These are phyloP conservation scores for Hyaloperonospora arabidopsidis DNA, from an alignment of 352 stramenopile species.

Conservation along the genomic window DNA sequence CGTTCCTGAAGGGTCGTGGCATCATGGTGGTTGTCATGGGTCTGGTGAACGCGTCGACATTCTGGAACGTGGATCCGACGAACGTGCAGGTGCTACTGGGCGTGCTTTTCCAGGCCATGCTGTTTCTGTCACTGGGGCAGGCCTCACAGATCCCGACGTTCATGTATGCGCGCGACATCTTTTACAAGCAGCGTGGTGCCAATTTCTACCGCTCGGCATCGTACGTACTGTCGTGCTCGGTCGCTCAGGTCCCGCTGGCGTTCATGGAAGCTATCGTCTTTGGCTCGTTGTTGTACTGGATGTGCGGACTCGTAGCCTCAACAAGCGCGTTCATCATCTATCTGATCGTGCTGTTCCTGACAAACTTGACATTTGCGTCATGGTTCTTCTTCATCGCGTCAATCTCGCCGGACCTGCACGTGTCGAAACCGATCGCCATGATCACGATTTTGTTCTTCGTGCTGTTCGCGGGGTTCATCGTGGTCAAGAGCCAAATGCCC, in stretches of 20 bases:
- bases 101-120: slow-evolving; percentile 55
- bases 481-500: slow-evolving; percentile 3
- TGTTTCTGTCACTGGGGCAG: slow-evolving; percentile 65
- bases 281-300: slow-evolving; percentile 68
- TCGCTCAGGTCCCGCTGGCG: slow-evolving; percentile 45
- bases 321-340: slow-evolving; percentile 21
- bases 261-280: slow-evolving; percentile 57
- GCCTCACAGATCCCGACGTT: slow-evolving; percentile 63
- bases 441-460: slow-evolving; percentile 25
- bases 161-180: slow-evolving; percentile 47
- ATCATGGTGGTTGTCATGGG: slow-evolving; percentile 32
- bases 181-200: slow-evolving; percentile 67
- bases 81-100: slow-evolving; percentile 39
- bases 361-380: slow-evolving; percentile 26
- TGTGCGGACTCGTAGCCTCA: slow-evolving; percentile 39
- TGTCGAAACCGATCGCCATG: slow-evolving; percentile 21
- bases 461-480: slow-evolving; percentile 40
- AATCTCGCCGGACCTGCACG: slow-evolving; percentile 16
- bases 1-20: slow-evolving; percentile 22
- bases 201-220: slow-evolving; percentile 62
- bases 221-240: slow-evolving; percentile 43
- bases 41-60: slow-evolving; percentile 28
- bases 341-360: slow-evolving; percentile 17
- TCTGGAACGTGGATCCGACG: slow-evolving; percentile 32
- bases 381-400: slow-evolving; percentile 37